A percentile compares a stretch with the other conserved stretches of the same genome.
phyloP scores from a whole-genome alignment of 805 yeast species.

The Cyberlindnera mississippiensis region DNA sequence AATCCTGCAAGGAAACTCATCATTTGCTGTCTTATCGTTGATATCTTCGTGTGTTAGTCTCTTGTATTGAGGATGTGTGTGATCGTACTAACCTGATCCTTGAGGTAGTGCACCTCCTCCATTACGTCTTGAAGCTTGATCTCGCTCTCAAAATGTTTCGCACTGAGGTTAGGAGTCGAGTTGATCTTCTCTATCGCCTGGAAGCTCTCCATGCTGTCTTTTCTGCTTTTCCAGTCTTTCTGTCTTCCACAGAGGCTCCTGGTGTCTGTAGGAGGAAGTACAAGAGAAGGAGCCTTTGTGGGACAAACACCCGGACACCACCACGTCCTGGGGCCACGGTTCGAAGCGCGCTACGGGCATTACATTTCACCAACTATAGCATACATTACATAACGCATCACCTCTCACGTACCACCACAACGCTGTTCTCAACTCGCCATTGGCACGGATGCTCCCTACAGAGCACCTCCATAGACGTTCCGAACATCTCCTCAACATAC shows the following conservation, averaged over 20 bases:
- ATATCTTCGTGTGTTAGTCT: constrained; percentile 16
- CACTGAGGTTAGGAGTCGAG: constrained; percentile 25
- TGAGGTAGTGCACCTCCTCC: constrained; percentile 34
- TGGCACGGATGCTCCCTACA: constrained; percentile 4
- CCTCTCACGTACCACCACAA: constrained; percentile 16
- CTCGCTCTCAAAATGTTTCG: constrained; percentile 40
- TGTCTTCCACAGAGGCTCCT: too few relatives aligned
- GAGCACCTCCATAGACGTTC: constrained; percentile 7
- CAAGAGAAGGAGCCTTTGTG: too few relatives aligned
- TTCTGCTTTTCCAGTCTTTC: not conserved
- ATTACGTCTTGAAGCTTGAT: constrained; percentile 32
- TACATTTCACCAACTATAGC: not conserved
- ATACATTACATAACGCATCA: not conserved
- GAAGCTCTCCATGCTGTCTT: constrained; percentile 24
- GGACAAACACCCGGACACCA: too few relatives aligned
- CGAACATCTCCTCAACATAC: constrained; percentile 15
- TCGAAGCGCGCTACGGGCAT: too few relatives aligned
- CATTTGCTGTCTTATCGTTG: constrained; percentile 38
- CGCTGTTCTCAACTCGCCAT: constrained; percentile 15
- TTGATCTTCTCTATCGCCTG: constrained; percentile 28
- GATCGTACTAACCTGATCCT: constrained; percentile 24
- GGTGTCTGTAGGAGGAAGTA: too few relatives aligned
- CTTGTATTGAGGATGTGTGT: not conserved
- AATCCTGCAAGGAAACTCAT: constrained; percentile 32
- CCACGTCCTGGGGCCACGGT: too few relatives aligned